Percentiles rank a stretch among this genome's conserved stretches.
phyloP scores from a whole-genome alignment of 768 basidiomycete species.

The Termitomyces sp. region DNA sequence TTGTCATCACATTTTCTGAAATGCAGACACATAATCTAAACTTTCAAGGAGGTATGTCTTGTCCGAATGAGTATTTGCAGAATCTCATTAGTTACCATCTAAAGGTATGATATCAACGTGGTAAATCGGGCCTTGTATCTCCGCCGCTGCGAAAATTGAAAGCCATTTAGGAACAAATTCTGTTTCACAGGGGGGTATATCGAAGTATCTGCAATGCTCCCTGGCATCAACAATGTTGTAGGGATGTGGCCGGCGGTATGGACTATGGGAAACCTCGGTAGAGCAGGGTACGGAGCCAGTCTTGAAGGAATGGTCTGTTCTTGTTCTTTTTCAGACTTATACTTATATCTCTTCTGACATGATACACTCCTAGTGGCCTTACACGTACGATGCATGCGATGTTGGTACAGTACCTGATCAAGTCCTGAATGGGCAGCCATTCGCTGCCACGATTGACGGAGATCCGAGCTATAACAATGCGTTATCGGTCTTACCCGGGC shows the following conservation, averaged over 20 bases:
- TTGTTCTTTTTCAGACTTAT: background rate
- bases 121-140: slow-evolving; percentile 20
- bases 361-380: slow-evolving; percentile 54
- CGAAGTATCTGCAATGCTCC: slow-evolving; percentile 54
- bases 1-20: slow-evolving; percentile 63
- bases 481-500: slow-evolving; percentile 71
- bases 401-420: slow-evolving; percentile 79
- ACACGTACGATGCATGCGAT: slow-evolving; percentile 75
- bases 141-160: background rate
- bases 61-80: background rate
- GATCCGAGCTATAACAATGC: slow-evolving; percentile 30
- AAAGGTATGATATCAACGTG: slow-evolving; percentile 35
- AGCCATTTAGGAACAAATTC: slow-evolving; percentile 61
- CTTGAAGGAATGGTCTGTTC: slow-evolving; percentile 69
- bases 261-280: slow-evolving; percentile 62
- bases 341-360: background rate
- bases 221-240: slow-evolving; percentile 55
- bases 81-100: slow-evolving; percentile 20
- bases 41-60: slow-evolving; percentile 52
- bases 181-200: slow-evolving; percentile 80
- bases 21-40: slow-evolving; percentile 56
- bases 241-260: slow-evolving; percentile 77
- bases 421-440: slow-evolving; percentile 57
- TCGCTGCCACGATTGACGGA: slow-evolving; percentile 53
- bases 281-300: slow-evolving; percentile 81